phyloP scores from a whole-genome alignment of 1,284 basidiomycete genomes.

The Boletus coffeatus region DNA sequence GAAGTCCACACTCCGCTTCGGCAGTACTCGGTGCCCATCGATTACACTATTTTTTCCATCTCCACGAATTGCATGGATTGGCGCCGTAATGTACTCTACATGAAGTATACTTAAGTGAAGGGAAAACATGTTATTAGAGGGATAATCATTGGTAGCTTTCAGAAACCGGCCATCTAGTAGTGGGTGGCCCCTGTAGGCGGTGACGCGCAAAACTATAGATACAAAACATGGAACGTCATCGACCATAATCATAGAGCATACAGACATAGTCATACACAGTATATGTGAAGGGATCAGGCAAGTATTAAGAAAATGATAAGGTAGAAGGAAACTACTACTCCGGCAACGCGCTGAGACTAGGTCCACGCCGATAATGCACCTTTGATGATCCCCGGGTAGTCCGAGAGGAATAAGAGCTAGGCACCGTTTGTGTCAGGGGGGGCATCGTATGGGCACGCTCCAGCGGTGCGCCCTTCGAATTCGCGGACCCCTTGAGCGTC shows the following conservation, averaged over 20 bases:
- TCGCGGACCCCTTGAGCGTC: conserved; percentile 1
- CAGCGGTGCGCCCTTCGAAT: conserved; percentile 3
- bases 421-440: neutral
- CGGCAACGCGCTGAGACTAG: conserved; percentile 9
- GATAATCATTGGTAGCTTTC: too few species aligned
- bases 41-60: too few species aligned
- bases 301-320: neutral
- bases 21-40: too few species aligned
- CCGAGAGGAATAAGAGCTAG: neutral
- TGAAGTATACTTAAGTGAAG: too few species aligned
- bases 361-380: neutral
- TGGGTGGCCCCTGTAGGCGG: too few species aligned
- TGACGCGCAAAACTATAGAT: neutral
- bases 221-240: neutral
- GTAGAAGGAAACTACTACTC: conserved; percentile 6
- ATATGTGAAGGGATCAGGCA: neutral
- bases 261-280: neutral
- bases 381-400: neutral
- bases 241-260: conserved; percentile 8
- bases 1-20: too few species aligned
- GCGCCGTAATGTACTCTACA: too few species aligned
- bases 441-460: conserved; percentile 20
- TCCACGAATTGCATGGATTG: too few species aligned
- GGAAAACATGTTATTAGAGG: too few species aligned
- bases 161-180: too few species aligned